Conservation (phyloP, 768 basidiomycete species). For the Russula brevipes region DNA sequence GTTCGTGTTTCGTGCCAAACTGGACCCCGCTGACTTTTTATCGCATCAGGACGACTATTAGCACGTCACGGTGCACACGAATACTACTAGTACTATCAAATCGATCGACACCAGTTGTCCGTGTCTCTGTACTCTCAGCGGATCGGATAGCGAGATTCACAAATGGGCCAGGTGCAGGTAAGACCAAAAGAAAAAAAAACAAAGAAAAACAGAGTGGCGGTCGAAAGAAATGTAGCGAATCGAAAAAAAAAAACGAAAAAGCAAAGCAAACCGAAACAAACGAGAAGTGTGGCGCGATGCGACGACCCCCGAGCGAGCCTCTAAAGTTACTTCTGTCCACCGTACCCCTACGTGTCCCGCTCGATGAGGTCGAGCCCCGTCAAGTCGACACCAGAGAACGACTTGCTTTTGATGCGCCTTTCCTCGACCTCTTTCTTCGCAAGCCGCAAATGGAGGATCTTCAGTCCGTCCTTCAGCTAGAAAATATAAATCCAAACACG, state of each 20-base stretch:
- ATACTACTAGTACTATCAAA: too few relatives aligned
- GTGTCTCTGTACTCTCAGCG: too few relatives aligned
- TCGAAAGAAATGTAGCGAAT: neutral
- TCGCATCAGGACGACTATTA: too few relatives aligned
- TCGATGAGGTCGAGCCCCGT: slow-evolving; percentile 58
- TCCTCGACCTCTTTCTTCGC: slow-evolving; percentile 68
- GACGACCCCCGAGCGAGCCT: too few relatives aligned
- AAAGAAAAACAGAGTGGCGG: neutral
- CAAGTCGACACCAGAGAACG: slow-evolving; percentile 70
- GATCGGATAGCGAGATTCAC: neutral
- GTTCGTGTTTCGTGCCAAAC: too few relatives aligned
- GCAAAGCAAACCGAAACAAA: neutral
- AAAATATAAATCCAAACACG: neutral
- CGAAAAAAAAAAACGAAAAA: neutral
- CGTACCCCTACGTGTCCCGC: neutral
- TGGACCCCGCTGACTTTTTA: too few relatives aligned
- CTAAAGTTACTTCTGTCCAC: neutral
- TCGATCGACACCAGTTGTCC: too few relatives aligned
- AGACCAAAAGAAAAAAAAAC: neutral
- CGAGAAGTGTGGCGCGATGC: neutral
- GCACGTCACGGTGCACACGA: too few relatives aligned
- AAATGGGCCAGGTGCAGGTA: neutral
- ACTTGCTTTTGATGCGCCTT: slow-evolving; percentile 59
- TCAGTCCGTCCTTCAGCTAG: slow-evolving; percentile 63
- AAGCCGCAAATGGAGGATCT: slow-evolving; percentile 63